Evolutionary conservation across 805 yeast species (phyloP).

Genomic region (Teunomyces tritomae): DNA sequence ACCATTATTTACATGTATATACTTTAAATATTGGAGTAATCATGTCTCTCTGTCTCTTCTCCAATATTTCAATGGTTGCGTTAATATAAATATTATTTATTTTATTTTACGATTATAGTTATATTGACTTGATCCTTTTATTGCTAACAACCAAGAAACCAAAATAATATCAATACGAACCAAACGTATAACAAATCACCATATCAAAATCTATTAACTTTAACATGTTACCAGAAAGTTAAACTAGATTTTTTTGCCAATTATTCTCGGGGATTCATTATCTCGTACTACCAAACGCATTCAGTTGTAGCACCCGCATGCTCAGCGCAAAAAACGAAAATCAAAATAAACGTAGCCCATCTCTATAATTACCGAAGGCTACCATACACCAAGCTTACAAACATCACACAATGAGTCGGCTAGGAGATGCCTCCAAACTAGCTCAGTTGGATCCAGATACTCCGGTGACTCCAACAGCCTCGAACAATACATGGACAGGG

Average conservation of each 20-base stretch:
- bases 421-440: slow-evolving; percentile 2
- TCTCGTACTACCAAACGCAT: not conserved
- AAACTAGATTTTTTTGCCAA: not conserved
- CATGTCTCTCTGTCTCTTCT: too few species aligned
- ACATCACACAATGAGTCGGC: slow-evolving; percentile 4
- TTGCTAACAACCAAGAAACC: too few species aligned
- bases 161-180: too few species aligned
- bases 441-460: not conserved
- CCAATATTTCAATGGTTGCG: too few species aligned
- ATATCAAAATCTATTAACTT: too few species aligned
- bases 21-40: too few species aligned
- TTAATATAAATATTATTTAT: too few species aligned
- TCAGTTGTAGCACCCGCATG: not conserved
- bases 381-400: not conserved
- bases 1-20: too few species aligned
- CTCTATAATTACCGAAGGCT: not conserved
- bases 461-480: not conserved
- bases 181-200: too few species aligned
- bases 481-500: not conserved
- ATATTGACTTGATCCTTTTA: too few species aligned
- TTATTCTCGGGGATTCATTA: not conserved
- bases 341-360: slow-evolving; percentile 3
- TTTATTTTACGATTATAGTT: too few species aligned
- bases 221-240: too few species aligned
- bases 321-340: slow-evolving; percentile 4